Conservation (phyloP, 2,329 filamentous ascomycete genomes). For the Colletotrichum magnum region DNA sequence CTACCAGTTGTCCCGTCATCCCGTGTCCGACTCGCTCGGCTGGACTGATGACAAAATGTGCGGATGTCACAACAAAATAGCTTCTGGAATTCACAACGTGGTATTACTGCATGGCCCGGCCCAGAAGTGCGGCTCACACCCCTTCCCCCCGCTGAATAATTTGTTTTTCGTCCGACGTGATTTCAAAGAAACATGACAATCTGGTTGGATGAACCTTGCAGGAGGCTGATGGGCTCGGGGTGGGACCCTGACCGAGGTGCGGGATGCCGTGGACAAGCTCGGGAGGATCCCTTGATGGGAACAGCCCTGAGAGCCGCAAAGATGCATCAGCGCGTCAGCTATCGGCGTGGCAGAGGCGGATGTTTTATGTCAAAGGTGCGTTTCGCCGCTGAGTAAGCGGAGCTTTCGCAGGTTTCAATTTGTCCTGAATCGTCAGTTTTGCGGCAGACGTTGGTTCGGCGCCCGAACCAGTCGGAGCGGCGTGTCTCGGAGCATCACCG, state of each 20-base stretch:
- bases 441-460: background rate
- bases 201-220: conserved; percentile 14
- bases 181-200: background rate
- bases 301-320: conserved; percentile 15
- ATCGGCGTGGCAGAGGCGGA: background rate
- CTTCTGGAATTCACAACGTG: conserved; percentile 2
- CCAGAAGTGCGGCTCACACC: background rate
- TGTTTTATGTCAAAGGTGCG: background rate
- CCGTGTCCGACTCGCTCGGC: background rate
- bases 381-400: conserved; percentile 27
- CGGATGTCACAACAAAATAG: conserved; percentile 3
- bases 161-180: background rate
- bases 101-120: background rate
- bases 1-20: conserved; percentile 9
- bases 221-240: conserved; percentile 19
- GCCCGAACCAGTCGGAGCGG: conserved; percentile 22
- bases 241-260: conserved; percentile 22
- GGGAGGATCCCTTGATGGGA: conserved; percentile 10
- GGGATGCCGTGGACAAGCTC: conserved; percentile 17
- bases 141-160: conserved; percentile 23
- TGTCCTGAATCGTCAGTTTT: too few relatives aligned
- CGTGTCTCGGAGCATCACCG: conserved; percentile 16
- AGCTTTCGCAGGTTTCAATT: background rate
- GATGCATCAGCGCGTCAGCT: background rate
- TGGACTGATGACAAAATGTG: conserved; percentile 12